phyloP scores from a whole-genome alignment of 2,329 filamentous ascomycete genomes.

The Botryosphaeria dothidea region DNA sequence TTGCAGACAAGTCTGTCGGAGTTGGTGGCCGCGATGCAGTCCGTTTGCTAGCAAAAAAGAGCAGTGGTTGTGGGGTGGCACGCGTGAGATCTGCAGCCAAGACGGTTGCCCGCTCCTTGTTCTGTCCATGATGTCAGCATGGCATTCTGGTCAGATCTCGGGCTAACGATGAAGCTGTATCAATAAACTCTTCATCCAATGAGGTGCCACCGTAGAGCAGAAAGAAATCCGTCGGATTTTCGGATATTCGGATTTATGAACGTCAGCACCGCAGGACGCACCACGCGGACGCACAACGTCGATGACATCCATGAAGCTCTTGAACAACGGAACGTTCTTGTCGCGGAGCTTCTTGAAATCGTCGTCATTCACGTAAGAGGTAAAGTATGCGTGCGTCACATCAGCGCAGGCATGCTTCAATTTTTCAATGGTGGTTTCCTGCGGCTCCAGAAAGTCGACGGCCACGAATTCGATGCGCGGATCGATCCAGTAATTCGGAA shows the following conservation, averaged over 20 bases:
- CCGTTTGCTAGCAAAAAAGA: neutral
- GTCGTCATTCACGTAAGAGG: too few relatives aligned
- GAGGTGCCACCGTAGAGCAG: neutral
- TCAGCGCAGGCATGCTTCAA: conserved; percentile 19
- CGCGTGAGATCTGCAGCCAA: conserved; percentile 5
- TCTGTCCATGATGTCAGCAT: neutral
- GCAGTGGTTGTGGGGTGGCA: neutral
- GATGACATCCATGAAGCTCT: conserved; percentile 24
- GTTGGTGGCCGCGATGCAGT: neutral
- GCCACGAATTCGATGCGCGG: conserved; percentile 34
- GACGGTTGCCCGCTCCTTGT: neutral
- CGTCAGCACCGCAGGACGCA: neutral
- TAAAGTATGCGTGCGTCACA: too few relatives aligned
- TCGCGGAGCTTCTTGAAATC: too few relatives aligned
- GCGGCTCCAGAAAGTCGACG: conserved; percentile 31
- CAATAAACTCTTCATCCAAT: neutral
- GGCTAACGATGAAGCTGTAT: neutral
- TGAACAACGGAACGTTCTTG: too few relatives aligned
- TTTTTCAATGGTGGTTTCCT: neutral
- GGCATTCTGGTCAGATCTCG: neutral
- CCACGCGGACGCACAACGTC: conserved; percentile 14
- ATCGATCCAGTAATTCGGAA: conserved; percentile 27
- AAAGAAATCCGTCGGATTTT: neutral
- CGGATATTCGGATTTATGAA: conserved; percentile 6
- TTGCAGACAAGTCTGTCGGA: neutral